These are phyloP conservation scores for Colletotrichum sp. DNA, from an alignment of 2,329 filamentous ascomycete genomes.

Conservation along the genomic window DNA sequence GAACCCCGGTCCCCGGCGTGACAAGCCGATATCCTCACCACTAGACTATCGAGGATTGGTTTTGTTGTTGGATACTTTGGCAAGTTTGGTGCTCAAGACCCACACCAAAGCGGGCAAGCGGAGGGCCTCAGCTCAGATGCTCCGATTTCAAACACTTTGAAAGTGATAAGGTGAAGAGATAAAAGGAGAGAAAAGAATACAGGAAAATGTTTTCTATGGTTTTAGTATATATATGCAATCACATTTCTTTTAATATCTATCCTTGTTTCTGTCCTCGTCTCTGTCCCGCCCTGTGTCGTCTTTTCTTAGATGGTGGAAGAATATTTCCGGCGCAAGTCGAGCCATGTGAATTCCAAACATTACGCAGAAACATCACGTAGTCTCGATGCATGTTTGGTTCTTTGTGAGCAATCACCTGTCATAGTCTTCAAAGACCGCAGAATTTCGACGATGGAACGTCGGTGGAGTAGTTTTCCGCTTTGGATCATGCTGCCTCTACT, in stretches of 20 bases:
- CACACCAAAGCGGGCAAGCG: background rate
- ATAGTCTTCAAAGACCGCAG: background rate
- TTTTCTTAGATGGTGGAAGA: background rate
- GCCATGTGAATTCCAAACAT: background rate
- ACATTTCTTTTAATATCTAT: fast-evolving
- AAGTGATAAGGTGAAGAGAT: background rate
- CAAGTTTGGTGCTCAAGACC: fast-evolving
- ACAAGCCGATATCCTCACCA: slow-evolving; percentile 21
- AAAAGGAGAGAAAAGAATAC: fast-evolving
- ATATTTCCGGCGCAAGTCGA: background rate
- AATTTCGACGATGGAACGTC: background rate
- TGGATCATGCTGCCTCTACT: background rate
- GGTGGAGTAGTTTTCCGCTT: background rate
- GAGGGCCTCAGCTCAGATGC: background rate
- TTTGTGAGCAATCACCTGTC: background rate
- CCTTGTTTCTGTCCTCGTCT: background rate
- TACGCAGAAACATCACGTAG: background rate
- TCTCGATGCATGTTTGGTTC: background rate
- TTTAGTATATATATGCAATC: fast-evolving
- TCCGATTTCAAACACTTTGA: background rate
- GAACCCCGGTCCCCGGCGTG: slow-evolving; percentile 19
- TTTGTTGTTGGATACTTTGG: fast-evolving
- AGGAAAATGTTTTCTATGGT: fast-evolving
- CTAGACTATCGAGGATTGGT: slow-evolving; percentile 18
- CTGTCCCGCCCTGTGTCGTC: fast-evolving